Evolutionary conservation across 345 rosid genomes (phyloP), one percentile per base, ranked within the genome.

Genomic region (Conringia planisiliqua): DNA sequence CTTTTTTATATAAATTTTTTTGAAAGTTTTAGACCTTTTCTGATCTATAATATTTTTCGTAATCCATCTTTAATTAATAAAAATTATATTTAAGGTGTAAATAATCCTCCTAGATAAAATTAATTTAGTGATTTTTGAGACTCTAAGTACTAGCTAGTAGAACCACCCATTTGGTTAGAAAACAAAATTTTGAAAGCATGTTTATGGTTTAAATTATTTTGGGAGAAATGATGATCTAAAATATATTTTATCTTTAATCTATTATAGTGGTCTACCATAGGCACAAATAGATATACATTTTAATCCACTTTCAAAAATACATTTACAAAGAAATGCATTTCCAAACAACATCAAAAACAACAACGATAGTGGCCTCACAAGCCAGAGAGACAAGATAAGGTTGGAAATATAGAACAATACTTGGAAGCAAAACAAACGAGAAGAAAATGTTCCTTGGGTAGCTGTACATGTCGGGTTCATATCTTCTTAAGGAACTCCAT

Each of bases 401-500:
- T 42, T 40, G 36, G 51, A 42, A 62, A 24, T 42, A 14, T 40
- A 24, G 36, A 26, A 63, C 2, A 63, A 27, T 63, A 59, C 24
- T 6, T 57, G 62, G 40, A 62, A 14, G 20, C 33, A 62, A 40
- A 40, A 12, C 7, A 22, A 60, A 38, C 20, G 35, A 22, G 7
- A 13, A 7, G 50, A 24, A 20, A 62, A 24, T 4, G 30, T 42
- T 42, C 24, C 48, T 13, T 22, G 48, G 48, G 12, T n/a, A 56
- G n/a, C 7, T 29, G 60, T 55, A 55, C 60, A 12, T 55, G 10
- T 22, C 4, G 10, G 12, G 26, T 16, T 13, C 64, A 42, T 54
- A 8, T 22, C 12, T 30, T 32, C 35, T 73, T 73, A 47, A 63
- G 55, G 51, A 74, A 56, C 18, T 74, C 72, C 59, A 66, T 67